These are phyloP conservation scores for Pyricularia pennisetigena DNA, from an alignment of 2,329 filamentous ascomycete species.

Conservation along the genomic window DNA sequence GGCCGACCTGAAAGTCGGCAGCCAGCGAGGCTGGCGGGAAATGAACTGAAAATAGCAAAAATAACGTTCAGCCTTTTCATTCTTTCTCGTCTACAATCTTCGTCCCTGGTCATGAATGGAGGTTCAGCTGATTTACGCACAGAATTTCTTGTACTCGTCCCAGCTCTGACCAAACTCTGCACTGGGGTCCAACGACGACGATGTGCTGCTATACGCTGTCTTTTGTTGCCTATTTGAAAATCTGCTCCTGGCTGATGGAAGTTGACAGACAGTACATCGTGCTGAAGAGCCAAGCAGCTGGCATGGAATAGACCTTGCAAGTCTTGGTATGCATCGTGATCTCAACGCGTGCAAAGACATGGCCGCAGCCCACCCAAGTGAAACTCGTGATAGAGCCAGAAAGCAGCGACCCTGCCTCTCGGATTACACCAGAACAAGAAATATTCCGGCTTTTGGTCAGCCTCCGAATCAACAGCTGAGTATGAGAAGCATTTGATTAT, in stretches of 20 bases:
- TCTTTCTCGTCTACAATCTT: background rate
- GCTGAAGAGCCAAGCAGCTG: background rate
- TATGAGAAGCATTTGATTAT: background rate
- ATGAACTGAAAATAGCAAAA: conserved; percentile 13
- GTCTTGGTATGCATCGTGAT: background rate
- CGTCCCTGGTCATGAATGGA: background rate
- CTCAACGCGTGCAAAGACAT: background rate
- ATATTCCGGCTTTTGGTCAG: background rate
- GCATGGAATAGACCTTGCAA: background rate
- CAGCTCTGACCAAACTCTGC: conserved; percentile 14
- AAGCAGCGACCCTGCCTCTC: background rate
- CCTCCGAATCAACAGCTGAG: background rate
- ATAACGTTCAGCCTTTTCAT: background rate
- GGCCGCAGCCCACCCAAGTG: background rate
- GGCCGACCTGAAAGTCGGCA: conserved; percentile 16
- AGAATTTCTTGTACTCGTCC: conserved; percentile 32
- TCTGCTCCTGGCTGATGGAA: background rate
- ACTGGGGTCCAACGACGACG: background rate
- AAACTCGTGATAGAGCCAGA: background rate
- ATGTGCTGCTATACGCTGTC: background rate
- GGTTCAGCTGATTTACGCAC: conserved; percentile 17
- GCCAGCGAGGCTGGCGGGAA: conserved; percentile 18
- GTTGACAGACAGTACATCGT: background rate
- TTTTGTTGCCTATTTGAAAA: background rate
- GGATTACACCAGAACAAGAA: background rate